These are phyloP conservation scores for Pistacia atlantica DNA, from an alignment of 345 rosid species.

Conservation along the genomic window DNA sequence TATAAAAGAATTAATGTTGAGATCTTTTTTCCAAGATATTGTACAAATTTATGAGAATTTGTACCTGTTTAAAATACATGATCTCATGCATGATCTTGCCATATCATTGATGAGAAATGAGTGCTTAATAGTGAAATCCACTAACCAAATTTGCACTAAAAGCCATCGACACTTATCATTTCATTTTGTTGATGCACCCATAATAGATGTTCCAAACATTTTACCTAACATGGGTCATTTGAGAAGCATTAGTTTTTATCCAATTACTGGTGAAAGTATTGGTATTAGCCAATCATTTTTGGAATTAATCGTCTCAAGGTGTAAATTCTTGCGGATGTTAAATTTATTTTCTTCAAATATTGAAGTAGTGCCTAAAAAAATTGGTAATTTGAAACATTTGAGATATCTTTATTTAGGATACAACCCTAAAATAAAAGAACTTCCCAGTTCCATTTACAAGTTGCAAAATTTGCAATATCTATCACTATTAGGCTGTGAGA, in stretches of 20 bases:
- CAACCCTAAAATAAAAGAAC: constrained; percentile 3
- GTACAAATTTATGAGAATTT: too few species aligned
- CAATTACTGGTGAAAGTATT: not conserved
- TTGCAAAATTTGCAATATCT: constrained; percentile 30
- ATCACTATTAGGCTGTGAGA: constrained; percentile 5
- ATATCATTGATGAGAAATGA: not conserved
- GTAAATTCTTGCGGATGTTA: constrained; percentile 14
- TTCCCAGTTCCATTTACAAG: constrained; percentile 29
- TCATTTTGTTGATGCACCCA: not conserved
- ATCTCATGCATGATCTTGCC: not conserved
- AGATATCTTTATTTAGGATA: constrained; percentile 24
- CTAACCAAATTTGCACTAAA: too few species aligned
- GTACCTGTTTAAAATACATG: not conserved
- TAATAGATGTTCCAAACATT: not conserved
- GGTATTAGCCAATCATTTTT: constrained; percentile 11
- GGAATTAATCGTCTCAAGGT: constrained; percentile 11
- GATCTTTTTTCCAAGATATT: not conserved
- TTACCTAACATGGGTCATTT: not conserved
- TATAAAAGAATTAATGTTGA: not conserved
- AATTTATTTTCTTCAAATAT: constrained; percentile 17
- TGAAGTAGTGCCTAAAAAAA: not conserved
- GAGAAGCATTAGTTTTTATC: constrained; percentile 20
- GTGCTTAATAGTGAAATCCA: not conserved
- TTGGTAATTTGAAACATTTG: constrained; percentile 27
- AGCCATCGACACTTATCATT: not conserved